These are phyloP conservation scores for Hypomyces rosellus DNA, from an alignment of 2,329 filamentous ascomycete genomes.

Conservation along the genomic window DNA sequence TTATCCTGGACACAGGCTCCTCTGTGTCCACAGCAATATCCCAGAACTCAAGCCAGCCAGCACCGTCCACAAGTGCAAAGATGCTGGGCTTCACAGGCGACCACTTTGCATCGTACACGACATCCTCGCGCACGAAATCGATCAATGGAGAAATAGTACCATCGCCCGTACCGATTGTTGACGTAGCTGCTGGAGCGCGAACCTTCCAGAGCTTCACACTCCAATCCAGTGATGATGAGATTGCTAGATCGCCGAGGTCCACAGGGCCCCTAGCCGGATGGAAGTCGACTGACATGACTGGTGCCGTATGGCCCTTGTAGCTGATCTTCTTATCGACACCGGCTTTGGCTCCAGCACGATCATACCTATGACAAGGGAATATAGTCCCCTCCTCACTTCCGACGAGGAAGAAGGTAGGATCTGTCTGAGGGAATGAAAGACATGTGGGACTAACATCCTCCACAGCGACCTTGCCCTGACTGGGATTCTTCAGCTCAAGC, in stretches of 20 bases:
- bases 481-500: constrained; percentile 78
- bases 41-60: constrained; percentile 89
- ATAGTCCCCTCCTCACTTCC: constrained; percentile 96
- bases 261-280: constrained; percentile 88
- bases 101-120: constrained; percentile 95
- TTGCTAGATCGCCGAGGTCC: constrained; percentile 87
- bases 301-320: constrained; percentile 86
- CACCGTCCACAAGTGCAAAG: constrained; percentile 90
- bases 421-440: constrained; percentile 88
- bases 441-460: constrained; percentile 94
- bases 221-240: constrained; percentile 94
- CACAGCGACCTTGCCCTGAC: constrained; percentile 66
- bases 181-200: constrained; percentile 68
- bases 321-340: constrained; percentile 84
- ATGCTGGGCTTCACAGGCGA: constrained; percentile 90
- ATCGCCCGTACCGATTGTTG: constrained; percentile 49
- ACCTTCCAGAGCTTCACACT: constrained; percentile 96
- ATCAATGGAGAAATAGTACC: constrained; percentile 65
- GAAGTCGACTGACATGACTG: constrained; percentile 94
- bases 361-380: constrained; percentile 93
- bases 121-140: constrained; percentile 88
- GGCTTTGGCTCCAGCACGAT: constrained; percentile 93
- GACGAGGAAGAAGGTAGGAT: constrained; percentile 95
- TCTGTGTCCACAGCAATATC: constrained; percentile 90
- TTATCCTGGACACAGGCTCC: constrained; percentile 77